Base-by-base conservation (phyloP, 495 filamentous ascomycete species). In the Daldinia decipiens region DNA sequence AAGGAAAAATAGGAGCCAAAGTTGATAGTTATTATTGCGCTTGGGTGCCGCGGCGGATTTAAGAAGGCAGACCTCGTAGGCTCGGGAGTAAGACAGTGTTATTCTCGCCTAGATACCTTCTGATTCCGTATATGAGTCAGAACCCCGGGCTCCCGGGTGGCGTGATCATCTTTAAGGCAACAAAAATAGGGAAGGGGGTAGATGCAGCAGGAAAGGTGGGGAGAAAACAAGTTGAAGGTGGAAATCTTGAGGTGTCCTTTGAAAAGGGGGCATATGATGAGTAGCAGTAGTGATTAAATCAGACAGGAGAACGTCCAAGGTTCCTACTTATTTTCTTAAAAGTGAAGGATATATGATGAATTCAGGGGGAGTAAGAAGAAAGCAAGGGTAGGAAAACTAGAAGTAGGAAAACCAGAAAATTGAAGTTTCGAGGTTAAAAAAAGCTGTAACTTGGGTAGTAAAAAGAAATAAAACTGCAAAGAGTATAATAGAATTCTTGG, bases 121-220 rank as follows among this genome's bases (percentile, higher is more conserved):
- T 32, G 40, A 32, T 34, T 17, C 59, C 59, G 55, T 26, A 59
- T 47, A 51, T 72, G 70, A 72, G 70, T 72, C 70, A 72, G 61
- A 53, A 64, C 54, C 34, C 56, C 59, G 39, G 57, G 64, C 29
- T 60, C 50, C 34, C 60, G 52, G 60, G 64, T 64, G 61, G 65
- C 65, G 61, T 67, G 69, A 72, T 72, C 24, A 54, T 39, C 53
- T 51, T 55, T 17, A 50, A 57, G 43, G 52, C 50, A 21, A 45
- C 21, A 55, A 51, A 24, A 55, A 63, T 27, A 27, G 29, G 9
- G 29, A 64, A 58, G 32, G 43, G 36, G 32, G 43, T 64, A 72
- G 54, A 72, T 62, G 59, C 53, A 59, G 64, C 34, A 47, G 54
- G 39, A 12, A 67, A 63, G 54, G 58, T 59, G 51, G 32, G 31